Conservation (phyloP, 306 rosid species). For the Begonia masoniana region DNA sequence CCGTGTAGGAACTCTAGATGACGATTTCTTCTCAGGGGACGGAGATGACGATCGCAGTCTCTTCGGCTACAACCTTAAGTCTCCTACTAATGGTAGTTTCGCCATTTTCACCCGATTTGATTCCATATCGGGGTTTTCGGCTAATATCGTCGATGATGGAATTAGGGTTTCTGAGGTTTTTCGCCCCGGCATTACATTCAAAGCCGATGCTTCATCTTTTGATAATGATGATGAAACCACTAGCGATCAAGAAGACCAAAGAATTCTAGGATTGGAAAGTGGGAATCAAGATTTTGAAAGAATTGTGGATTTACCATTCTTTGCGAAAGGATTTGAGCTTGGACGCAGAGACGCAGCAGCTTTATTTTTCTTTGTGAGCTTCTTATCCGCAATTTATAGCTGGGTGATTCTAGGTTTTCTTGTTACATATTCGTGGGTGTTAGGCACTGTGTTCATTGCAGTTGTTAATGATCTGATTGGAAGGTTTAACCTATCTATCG, state of each 20-base stretch:
- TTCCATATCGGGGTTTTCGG: slow-evolving; percentile 47
- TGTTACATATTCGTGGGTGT: slow-evolving; percentile 69
- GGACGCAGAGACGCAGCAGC: slow-evolving; percentile 68
- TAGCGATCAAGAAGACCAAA: slow-evolving; percentile 14
- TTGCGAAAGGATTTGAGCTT: slow-evolving; percentile 59
- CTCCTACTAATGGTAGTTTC: slow-evolving; percentile 32
- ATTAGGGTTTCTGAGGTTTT: slow-evolving; percentile 57
- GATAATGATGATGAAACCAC: slow-evolving; percentile 12
- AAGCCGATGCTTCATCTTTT: slow-evolving; percentile 14
- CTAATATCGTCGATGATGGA: slow-evolving; percentile 49
- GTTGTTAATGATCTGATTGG: slow-evolving; percentile 61
- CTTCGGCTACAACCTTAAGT: slow-evolving; percentile 33
- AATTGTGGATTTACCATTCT: slow-evolving; percentile 46
- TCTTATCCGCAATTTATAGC: slow-evolving; percentile 60
- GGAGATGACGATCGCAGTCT: slow-evolving; percentile 57
- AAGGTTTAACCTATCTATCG: slow-evolving; percentile 50
- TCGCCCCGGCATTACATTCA: slow-evolving; percentile 52
- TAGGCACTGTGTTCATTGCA: slow-evolving; percentile 66
- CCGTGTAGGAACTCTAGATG: slow-evolving; percentile 84
- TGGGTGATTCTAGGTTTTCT: slow-evolving; percentile 86
- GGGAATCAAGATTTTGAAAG: slow-evolving; percentile 23
- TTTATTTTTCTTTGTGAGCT: slow-evolving; percentile 52
- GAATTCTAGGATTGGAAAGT: slow-evolving; percentile 21
- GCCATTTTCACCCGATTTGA: slow-evolving; percentile 27
- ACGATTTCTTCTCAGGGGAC: slow-evolving; percentile 79